Evolutionary conservation across 257 asterid genomes (phyloP).

Genomic region (Salvia miltiorrhiza): DNA sequence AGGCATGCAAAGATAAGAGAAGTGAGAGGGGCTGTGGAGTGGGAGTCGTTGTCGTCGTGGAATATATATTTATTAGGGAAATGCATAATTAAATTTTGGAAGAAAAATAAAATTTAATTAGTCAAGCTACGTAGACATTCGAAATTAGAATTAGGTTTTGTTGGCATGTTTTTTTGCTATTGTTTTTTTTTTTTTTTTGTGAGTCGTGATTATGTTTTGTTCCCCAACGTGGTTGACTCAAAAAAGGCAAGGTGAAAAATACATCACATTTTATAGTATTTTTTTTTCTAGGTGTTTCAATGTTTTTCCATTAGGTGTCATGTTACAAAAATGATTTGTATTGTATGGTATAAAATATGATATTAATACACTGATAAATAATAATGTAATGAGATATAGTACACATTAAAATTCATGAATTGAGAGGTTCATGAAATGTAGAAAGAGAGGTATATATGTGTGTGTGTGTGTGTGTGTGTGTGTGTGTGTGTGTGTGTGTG

Average conservation of each 20-base stretch:
- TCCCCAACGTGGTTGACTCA: slow-evolving; percentile 16
- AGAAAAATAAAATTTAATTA: neutral
- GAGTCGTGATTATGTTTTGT: slow-evolving; percentile 4
- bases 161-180: neutral
- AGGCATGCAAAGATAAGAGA: slow-evolving; percentile 23
- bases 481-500: no score
- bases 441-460: neutral
- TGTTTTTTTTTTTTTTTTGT: no score
- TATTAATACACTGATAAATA: neutral
- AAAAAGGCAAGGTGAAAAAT: neutral
- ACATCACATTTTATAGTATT: neutral
- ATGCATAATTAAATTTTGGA: neutral
- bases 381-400: neutral
- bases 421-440: neutral
- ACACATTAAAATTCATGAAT: neutral
- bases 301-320: neutral
- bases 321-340: neutral
- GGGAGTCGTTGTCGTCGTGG: slow-evolving; percentile 26
- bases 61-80: slow-evolving; percentile 22
- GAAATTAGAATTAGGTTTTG: slow-evolving; percentile 21
- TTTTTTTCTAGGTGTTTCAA: neutral
- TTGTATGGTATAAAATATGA: no score
- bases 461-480: no score
- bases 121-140: slow-evolving; percentile 21
- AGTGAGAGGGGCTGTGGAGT: slow-evolving; percentile 7